Base-by-base conservation (phyloP, 2,329 filamentous ascomycete species). In the Rhynchosporium graminicola region DNA sequence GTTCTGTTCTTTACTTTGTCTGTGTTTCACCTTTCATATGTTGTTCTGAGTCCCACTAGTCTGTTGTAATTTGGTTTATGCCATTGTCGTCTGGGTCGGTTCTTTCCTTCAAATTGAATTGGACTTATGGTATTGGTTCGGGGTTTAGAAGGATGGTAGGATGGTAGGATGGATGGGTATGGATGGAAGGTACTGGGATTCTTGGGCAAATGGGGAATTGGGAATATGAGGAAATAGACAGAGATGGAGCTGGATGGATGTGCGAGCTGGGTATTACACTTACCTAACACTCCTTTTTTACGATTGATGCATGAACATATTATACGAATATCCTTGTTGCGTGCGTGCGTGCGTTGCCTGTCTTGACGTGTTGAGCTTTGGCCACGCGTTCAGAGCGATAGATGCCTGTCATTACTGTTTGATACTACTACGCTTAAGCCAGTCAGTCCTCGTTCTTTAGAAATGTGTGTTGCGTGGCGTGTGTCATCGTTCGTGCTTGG, bases 291-390 rank as follows among this genome's bases (percentile, higher is more conserved):
- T 70, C 68, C 63, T 20, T 20, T 20, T 70, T 70, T 67, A 69
- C 50, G 68, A 70, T 61, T 67, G 62, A 71, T 64, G 68, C 63
- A 68, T 67, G 67, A 68, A 65, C 63, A 69, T 67, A 67, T 51
- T 67, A 69, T 63, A 71, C 68, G 68, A 71, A 60, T 71, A 67
- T 67, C 64, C 62, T 71, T 70, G 3, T 40, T 60, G 20, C 20
- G 20, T 38, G 15, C 47, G 47, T 38, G 38, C 45, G 29, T 59
- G 57, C 13, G 36, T 45, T 47, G 43, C 42, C 55, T 61, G 13
- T 15, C 33, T 26, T 57, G 40, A 33, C 36, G 57, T 36, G 45
- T 48, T 59, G 33, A 40, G n/a, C n/a, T 54, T 52, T 42, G 51
- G 20, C 20, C 20, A 20, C 20, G 20, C 20, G 20, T 20, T 20